These are phyloP conservation scores for Triangularia verruculosa DNA, from an alignment of 2,329 filamentous ascomycete species.

Conservation along the genomic window DNA sequence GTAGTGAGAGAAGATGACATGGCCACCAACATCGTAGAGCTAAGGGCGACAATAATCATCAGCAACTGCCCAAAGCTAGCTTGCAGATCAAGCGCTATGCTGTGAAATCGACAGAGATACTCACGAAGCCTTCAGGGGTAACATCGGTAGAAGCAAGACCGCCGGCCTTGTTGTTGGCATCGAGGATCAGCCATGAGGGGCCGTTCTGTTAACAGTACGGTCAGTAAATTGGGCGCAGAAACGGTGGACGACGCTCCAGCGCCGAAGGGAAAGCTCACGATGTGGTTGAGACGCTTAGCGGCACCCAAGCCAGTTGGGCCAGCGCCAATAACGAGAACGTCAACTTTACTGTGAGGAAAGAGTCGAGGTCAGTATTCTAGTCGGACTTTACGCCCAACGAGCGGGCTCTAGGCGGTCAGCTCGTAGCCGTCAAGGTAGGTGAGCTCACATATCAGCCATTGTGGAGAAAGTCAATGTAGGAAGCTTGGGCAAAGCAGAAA, in stretches of 20 bases:
- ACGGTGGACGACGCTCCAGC: slow-evolving; percentile 12
- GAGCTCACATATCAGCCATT: slow-evolving; percentile 32
- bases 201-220: slow-evolving; percentile 64
- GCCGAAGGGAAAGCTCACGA: slow-evolving; percentile 61
- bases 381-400: neutral
- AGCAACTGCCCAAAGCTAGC: neutral
- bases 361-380: slow-evolving; percentile 18
- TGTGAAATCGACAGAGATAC: slow-evolving; percentile 34
- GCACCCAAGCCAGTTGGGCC: slow-evolving; percentile 96
- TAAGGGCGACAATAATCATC: slow-evolving; percentile 39
- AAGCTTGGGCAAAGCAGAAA: neutral
- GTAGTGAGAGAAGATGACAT: slow-evolving; percentile 99
- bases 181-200: slow-evolving; percentile 93
- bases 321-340: slow-evolving; percentile 96
- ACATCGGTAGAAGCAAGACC: slow-evolving; percentile 94
- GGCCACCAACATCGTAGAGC: slow-evolving; percentile 97
- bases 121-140: slow-evolving; percentile 94
- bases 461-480: slow-evolving; percentile 15
- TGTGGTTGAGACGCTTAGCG: slow-evolving; percentile 94
- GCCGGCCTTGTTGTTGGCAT: slow-evolving; percentile 86
- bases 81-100: neutral
- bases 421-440: neutral
- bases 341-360: slow-evolving; percentile 69
- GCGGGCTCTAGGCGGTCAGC: neutral
- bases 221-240: slow-evolving; percentile 24